Base-by-base conservation (phyloP, 768 basidiomycete genomes). In the Lactarius deliciosus region DNA sequence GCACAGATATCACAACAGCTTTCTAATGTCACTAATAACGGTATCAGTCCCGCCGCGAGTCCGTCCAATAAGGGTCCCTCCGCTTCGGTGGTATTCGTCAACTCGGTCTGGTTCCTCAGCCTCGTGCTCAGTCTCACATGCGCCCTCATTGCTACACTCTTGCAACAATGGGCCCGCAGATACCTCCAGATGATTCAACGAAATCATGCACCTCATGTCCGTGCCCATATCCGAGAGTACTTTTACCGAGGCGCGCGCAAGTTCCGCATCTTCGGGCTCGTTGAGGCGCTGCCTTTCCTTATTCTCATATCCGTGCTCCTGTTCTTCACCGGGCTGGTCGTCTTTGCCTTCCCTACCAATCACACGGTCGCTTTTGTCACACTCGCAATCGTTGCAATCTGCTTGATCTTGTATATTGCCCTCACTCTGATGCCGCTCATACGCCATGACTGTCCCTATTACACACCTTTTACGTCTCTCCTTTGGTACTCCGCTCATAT, bases 261-360 rank as follows among this genome's bases (percentile, higher is more conserved):
- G 53, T 84, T 80, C 68, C 71, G 73, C 7, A 76, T 83, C 72
- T 70, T 75, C 10, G 71, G 75, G 2, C 70, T 83, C 8, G 79
- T 82, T 5, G 77, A 79, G 41, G 68, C 74, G n/a, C 79, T 84
- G 36, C 54, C 54, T 3, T 28, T 15, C 18, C 25, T 63, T 28
- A 28, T 63, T 6, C 62, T 56, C 28, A 10, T 11, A 10, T 55
- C 54, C 1, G 20, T 57, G 15, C 1, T 55, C 5, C 30, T 63
- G 7, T 63, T 63, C 16, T 63, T 53, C 20, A 5, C 45, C 6
- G 62, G 54, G 2, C 62, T 63, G 5, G 10, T 63, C 54, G 53
- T 28, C 62, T 63, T 63, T 11, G 28, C 56, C 13, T 57, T 43
- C 45, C 25, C 20, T 38, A 36, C 56, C 55, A 55, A 63, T 25